Evolutionary conservation across 2,329 filamentous ascomycete species (phyloP), one percentile per base, ranked within the genome.

Genomic region (Diplodia seriata): DNA sequence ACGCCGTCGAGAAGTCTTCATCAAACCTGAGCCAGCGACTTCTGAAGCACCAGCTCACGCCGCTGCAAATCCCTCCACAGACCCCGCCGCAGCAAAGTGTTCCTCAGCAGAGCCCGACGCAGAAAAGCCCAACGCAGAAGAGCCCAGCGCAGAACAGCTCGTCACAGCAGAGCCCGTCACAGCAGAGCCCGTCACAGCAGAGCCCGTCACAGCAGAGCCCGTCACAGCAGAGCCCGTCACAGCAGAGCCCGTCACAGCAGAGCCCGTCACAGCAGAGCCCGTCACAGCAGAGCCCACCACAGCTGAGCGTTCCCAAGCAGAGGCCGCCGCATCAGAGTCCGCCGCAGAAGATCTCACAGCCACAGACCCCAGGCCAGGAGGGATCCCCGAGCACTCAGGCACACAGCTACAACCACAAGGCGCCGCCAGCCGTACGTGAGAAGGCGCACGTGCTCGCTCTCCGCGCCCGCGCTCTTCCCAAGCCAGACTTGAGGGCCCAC

Each of bases 391-490:
- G 11, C 29, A 11, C n/a, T 18, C 7, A 36, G 29, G 6, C 18
- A n/a, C 29, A 4, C 11, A 54, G 15, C 26, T 14, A 7, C 23
- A 61, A n/a, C 51, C 11, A 54, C 26, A 26, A 20, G 57, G n/a
- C 40, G 2, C 31, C 43, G n/a, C 40, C 47, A 2, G 43, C 59
- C 29, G 29, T 36, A 18, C 43, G 31, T n/a, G 49, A 64, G 40
- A 26, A 64, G 12, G 31, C 49, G 14, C 29, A 29, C 29, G 14
- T 18, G 26, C 31, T 38, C 33, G 26, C 18, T 8, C 57, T 62
- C 4, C 57, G 57, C 26, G 59, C 43, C 5, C 50, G 15, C 8
- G 59, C 59, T 9, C 59, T 20, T n/a, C 26, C 59, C 43, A 20
- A 47, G 2, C 59, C 59, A 3, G n/a, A 26, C n/a, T 5, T 63